Base-by-base conservation (phyloP, 1,284 basidiomycete species). In the Sporisorium graminicola region DNA sequence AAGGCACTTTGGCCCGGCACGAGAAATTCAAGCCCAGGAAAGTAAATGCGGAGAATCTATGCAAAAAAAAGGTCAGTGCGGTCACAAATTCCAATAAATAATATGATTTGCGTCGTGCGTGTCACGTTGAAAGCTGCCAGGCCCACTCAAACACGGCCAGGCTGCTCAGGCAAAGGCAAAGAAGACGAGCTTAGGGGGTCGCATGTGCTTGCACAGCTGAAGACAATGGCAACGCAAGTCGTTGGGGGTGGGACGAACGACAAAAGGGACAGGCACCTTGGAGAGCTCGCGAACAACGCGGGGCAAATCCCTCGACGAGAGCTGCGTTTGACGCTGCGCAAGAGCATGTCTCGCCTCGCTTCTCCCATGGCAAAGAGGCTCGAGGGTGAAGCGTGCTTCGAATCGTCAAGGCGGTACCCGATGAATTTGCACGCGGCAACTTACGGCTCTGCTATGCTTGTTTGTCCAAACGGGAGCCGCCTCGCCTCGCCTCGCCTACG, bases 21-120 rank as follows among this genome's bases (percentile, higher is more conserved):
- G 5, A 40, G n/a, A 43, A 43, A 20, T 50, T 50, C 49, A 31
- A 31, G 49, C 52, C 33, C 33, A 53, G 52, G 29, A 50, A n/a
- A 29, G 26, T 47, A 47, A 53, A 52, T 54, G 63, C 63, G 56
- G 56, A 64, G 54, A 57, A 16, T 31, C 13, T 16, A 56, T 42
- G n/a, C 35, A 18, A 26, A 18, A 51, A 33, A 33, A 10, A 14
- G 63, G 63, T 58, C 63, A 59, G 52, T 65, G 63, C 63, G 64
- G 58, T 26, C 16, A n/a, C n/a, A n/a, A n/a, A n/a, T n/a, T 49
- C 13, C 6, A 26, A 29, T 40, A 46, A n/a, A 20, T 4, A 27
- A 52, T 50, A 63, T 44, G 62, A 65, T 65, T 52, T 65, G 44
- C 61, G 29, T 52, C 13, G 46, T 64, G 61, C 61, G 61, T 63